These are phyloP conservation scores for Phytopythium boreale DNA, from an alignment of 352 stramenopile species.

Conservation along the genomic window DNA sequence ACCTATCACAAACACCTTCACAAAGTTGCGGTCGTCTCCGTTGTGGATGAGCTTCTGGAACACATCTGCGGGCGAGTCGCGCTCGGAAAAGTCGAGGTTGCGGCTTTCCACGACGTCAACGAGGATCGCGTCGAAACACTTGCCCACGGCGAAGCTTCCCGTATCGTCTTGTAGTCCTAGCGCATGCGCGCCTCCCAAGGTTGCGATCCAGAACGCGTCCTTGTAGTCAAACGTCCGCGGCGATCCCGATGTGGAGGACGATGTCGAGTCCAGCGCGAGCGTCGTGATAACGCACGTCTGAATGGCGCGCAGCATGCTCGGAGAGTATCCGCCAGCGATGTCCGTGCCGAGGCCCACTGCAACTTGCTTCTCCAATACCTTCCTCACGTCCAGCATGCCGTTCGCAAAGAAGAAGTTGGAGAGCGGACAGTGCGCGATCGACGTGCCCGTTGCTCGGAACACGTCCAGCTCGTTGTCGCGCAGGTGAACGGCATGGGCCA, in stretches of 20 bases:
- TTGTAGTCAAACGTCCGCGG: constrained; percentile 55
- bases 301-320: constrained; percentile 86
- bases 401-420: constrained; percentile 91
- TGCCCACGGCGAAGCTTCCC: constrained; percentile 77
- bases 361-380: constrained; percentile 40
- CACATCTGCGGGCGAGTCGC: constrained; percentile 38
- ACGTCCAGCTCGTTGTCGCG: constrained; percentile 54
- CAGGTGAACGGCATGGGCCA: constrained; percentile 88
- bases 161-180: constrained; percentile 66
- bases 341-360: constrained; percentile 86
- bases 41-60: constrained; percentile 89
- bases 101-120: constrained; percentile 44
- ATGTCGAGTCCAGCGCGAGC: constrained; percentile 31
- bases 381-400: constrained; percentile 56
- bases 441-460: constrained; percentile 46
- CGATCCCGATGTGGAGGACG: background rate
- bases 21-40: constrained; percentile 84
- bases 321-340: constrained; percentile 88
- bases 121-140: constrained; percentile 85
- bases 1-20: constrained; percentile 68
- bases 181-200: constrained; percentile 75
- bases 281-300: constrained; percentile 79
- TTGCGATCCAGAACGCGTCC: constrained; percentile 87
- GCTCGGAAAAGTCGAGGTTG: constrained; percentile 52
- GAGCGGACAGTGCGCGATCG: constrained; percentile 87